Percentiles rank a stretch among this genome's conserved stretches.
Evolutionary conservation across 257 asterid species (phyloP).

Genomic region (Nemophila menziesii): DNA sequence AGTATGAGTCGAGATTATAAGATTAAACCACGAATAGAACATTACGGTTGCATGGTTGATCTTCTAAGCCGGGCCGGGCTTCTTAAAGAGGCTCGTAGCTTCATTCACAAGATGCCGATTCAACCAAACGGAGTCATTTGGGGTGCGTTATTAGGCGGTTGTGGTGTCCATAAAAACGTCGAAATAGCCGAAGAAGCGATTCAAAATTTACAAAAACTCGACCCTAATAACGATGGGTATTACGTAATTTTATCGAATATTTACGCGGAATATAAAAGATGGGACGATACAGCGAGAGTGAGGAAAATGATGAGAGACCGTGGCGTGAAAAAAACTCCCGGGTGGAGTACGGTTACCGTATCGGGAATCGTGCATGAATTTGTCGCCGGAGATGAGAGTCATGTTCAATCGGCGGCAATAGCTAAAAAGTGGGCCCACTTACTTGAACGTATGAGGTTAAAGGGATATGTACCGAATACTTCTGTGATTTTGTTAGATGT

Average conservation of each 20-base stretch:
- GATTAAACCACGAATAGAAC: conserved; percentile 34
- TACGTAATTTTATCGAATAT: conserved; percentile 29
- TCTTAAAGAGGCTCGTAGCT: conserved; percentile 36
- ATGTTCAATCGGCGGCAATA: conserved; percentile 39
- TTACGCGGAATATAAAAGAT: conserved; percentile 33
- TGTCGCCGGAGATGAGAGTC: conserved; percentile 38
- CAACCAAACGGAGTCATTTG: conserved; percentile 34
- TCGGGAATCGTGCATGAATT: conserved; percentile 34
- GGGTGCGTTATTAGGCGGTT: conserved; percentile 41
- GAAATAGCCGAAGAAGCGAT: conserved; percentile 33
- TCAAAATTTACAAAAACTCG: conserved; percentile 14
- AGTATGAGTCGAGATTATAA: conserved; percentile 23
- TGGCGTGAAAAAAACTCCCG: conserved; percentile 40
- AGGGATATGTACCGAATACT: conserved; percentile 35
- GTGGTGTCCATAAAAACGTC: conserved; percentile 29
- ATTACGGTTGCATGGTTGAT: conserved; percentile 51
- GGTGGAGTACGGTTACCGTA: conserved; percentile 41
- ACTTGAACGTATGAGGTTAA: conserved; percentile 14
- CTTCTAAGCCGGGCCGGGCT: conserved; percentile 46
- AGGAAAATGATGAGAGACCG: conserved; percentile 28
- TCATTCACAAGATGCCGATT: conserved; percentile 20
- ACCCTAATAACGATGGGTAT: conserved; percentile 22
- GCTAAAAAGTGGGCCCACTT: conserved; percentile 28
- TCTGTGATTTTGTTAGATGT: conserved; percentile 32
- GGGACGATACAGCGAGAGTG: conserved; percentile 27